These are phyloP conservation scores for Urochloa ruziziensis DNA, from an alignment of 176 grass and related monocot species.

Conservation along the genomic window DNA sequence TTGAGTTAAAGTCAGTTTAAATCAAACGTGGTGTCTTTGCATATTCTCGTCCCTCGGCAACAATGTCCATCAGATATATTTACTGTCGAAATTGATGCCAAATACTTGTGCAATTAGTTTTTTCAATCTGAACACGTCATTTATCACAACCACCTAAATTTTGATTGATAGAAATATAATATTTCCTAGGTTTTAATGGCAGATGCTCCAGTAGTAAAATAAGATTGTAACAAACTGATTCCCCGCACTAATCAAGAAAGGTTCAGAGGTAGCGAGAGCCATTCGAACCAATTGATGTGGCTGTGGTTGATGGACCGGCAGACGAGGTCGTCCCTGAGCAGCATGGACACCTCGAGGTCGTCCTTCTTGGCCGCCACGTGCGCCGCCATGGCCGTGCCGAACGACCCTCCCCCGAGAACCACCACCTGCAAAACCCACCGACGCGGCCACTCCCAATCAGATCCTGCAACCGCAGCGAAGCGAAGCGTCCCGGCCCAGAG, in stretches of 20 bases:
- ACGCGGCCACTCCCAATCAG: neutral
- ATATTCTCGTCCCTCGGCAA: neutral
- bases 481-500: neutral
- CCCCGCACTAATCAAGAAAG: neutral
- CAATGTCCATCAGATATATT: neutral
- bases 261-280: neutral
- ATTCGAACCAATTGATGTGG: slow-evolving; percentile 56
- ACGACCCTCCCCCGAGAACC: slow-evolving; percentile 80
- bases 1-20: neutral
- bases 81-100: neutral
- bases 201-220: neutral
- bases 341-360: slow-evolving; percentile 68
- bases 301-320: slow-evolving; percentile 70
- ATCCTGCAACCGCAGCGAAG: neutral
- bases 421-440: slow-evolving; percentile 43
- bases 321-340: slow-evolving; percentile 67
- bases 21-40: neutral
- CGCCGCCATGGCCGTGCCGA: slow-evolving; percentile 84
- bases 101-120: neutral
- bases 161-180: neutral
- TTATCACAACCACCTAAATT: neutral
- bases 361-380: slow-evolving; percentile 76
- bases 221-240: neutral
- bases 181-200: neutral
- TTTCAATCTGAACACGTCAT: too few species aligned